Evolutionary conservation across 2,329 filamentous ascomycete species (phyloP), one percentile per base, ranked within the genome.

Genomic region (Stemphylium vesicarium): DNA sequence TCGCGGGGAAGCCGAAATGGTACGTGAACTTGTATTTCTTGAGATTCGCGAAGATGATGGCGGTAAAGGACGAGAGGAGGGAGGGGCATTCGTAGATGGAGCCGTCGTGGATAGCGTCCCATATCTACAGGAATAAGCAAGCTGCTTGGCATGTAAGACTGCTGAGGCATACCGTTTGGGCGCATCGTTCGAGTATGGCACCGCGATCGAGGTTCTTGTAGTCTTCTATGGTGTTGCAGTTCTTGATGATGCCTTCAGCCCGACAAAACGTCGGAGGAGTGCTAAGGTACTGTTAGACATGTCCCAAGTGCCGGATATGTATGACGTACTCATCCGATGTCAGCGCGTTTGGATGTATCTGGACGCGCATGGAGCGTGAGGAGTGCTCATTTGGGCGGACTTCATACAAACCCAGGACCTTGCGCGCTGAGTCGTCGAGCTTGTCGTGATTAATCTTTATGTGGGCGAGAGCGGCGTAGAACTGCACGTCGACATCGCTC

Each of bases 1-100:
- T 82, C 13, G 94, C 92, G 1, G 95, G 95, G 70, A 96, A 99
- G 4, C 90, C 94, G 76, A 98, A 98, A 87, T 96, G 96, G 78
- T 98, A 98, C n/a, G 89, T 92, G 73, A 98, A 97, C 60, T 88
- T 91, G 79, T 98, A 98, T 72, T 96, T 97, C 76, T 99, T 99
- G 31, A 99, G 84, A 72, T 99, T 94, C 59, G 95, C 94, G 74
- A 91, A 99, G 13, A 92, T 96, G 40, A 98, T 86, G 54, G 96
- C 87, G 22, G 91, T 84, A 75, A 97, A 98, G 6, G 91, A 95
- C 4, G 92, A 88, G 15, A 99, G 86, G 2, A 98, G 84, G 4
- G 94, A 97, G 2, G 95, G 95, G 45, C 94, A 91, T 9, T 92
- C 95, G 78, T 96, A 98, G 65, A 99, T 96, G 36, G 91, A 96